phyloP scores from a whole-genome alignment of 2,329 filamentous ascomycete genomes.

The Cordyceps farinosa region DNA sequence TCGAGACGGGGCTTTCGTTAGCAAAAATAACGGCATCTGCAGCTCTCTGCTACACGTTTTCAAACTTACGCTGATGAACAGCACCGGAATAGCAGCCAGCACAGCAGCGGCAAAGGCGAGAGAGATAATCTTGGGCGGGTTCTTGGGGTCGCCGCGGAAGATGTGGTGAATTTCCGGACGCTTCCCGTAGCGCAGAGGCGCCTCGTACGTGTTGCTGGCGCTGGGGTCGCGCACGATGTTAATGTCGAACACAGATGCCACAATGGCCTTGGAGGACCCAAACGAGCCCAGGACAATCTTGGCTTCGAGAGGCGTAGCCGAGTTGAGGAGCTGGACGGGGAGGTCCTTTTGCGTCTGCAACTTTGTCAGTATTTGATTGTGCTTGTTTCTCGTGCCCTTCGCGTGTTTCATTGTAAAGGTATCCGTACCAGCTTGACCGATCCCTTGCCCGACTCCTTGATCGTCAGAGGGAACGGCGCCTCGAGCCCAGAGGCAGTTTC shows the following conservation, averaged over 20 bases:
- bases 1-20: not conserved
- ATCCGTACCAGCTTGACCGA: constrained; percentile 73
- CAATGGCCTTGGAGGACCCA: constrained; percentile 65
- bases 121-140: constrained; percentile 75
- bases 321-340: constrained; percentile 72
- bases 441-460: constrained; percentile 87
- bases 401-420: not conserved
- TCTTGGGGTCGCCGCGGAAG: constrained; percentile 77
- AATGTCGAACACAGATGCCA: constrained; percentile 70
- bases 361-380: constrained; percentile 20
- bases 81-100: constrained; percentile 65
- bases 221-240: constrained; percentile 61
- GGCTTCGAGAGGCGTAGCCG: constrained; percentile 67
- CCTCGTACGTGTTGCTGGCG: constrained; percentile 56
- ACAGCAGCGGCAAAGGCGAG: constrained; percentile 73
- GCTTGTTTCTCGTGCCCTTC: not conserved
- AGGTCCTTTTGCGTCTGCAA: constrained; percentile 81
- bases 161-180: constrained; percentile 84
- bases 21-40: not conserved
- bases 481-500: constrained; percentile 75
- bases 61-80: constrained; percentile 66
- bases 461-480: constrained; percentile 75
- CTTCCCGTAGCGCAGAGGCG: constrained; percentile 78
- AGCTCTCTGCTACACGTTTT: not conserved
- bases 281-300: constrained; percentile 84